Conservation (phyloP, 108 stramenopile species). For the Cylindrotheca closterium region DNA sequence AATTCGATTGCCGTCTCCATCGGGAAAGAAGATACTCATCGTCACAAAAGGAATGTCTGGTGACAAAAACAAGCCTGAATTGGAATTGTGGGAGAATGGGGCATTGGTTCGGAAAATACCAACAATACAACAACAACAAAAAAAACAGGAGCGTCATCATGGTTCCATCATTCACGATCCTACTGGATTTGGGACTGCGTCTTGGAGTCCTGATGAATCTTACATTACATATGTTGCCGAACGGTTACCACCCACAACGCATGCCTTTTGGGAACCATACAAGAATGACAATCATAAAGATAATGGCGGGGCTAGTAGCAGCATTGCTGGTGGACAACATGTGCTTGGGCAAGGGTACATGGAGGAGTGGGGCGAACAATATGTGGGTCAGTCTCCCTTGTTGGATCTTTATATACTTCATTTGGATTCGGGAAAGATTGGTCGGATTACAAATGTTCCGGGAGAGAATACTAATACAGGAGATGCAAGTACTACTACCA, state of each 20-base stretch:
- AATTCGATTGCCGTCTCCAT: slow-evolving; percentile 64
- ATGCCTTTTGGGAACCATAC: slow-evolving; percentile 37
- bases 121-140: background rate
- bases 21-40: slow-evolving; percentile 58
- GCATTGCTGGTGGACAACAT: slow-evolving; percentile 50
- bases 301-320: background rate
- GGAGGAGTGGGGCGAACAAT: slow-evolving; percentile 82
- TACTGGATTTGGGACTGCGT: slow-evolving; percentile 59
- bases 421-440: slow-evolving; percentile 57
- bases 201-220: slow-evolving; percentile 64
- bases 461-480: slow-evolving; percentile 12
- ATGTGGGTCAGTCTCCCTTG: slow-evolving; percentile 40
- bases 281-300: slow-evolving; percentile 8
- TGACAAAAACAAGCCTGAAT: slow-evolving; percentile 14
- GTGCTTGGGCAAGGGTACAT: slow-evolving; percentile 64
- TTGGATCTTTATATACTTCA: slow-evolving; percentile 63
- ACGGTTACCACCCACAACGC: slow-evolving; percentile 44
- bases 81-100: slow-evolving; percentile 71
- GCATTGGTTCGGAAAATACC: slow-evolving; percentile 53
- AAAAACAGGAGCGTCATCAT: slow-evolving; percentile 42
- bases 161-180: slow-evolving; percentile 64
- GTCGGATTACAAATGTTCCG: slow-evolving; percentile 57
- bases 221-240: slow-evolving; percentile 68
- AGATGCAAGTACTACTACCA: background rate
- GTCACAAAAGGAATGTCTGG: slow-evolving; percentile 35